Evolutionary conservation across 495 filamentous ascomycete genomes (phyloP), one percentile per base, ranked within the genome.

Genomic region (Aeminium ludgeri): DNA sequence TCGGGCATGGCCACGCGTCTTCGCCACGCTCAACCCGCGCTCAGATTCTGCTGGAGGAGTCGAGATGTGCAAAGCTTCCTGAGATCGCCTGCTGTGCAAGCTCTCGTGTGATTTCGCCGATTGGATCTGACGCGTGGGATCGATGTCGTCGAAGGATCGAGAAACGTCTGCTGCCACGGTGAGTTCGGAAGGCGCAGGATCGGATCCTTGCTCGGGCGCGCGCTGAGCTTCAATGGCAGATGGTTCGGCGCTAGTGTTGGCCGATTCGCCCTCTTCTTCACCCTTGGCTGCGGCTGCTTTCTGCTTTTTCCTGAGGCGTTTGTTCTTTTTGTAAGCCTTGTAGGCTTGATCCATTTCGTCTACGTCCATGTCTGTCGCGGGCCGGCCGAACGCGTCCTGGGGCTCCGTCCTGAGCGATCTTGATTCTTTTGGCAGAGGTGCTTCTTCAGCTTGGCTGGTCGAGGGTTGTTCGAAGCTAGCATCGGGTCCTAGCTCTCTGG

Each of bases 291-390:
- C 38, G 28, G 19, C 13, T 3, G 15, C 30, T 29, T 25, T 20
- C 30, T 41, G 12, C 23, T 51, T 46, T 44, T 51, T 51, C 36
- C 40, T 42, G 20, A 43, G 46, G 10, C 43, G 19, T 19, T 39
- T 38, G n/a, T 51, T 51, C 25, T 40, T 51, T 30, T 46, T 51
- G 39, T 33, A 46, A 6, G 39, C 31, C 18, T 30, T 42, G 31
- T 51, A 51, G 7, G 44, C 39, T 20, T 43, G 29, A 31, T 51
- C 48, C 48, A 51, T 51, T 20, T 51, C 48, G 15, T 51, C 48
- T 6, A 51, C 38, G 25, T 51, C 48, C 44, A 46, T 36, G 3
- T 50, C 47, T n/a, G n/a, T n/a, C n/a, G n/a, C n/a, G n/a, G n/a
- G n/a, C n/a, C n/a, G n/a, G n/a, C n/a, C n/a, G n/a, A n/a, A n/a